Evolutionary conservation across 139 green algal genomes (phyloP).

Genomic region (Chlamydomonas applanata): DNA sequence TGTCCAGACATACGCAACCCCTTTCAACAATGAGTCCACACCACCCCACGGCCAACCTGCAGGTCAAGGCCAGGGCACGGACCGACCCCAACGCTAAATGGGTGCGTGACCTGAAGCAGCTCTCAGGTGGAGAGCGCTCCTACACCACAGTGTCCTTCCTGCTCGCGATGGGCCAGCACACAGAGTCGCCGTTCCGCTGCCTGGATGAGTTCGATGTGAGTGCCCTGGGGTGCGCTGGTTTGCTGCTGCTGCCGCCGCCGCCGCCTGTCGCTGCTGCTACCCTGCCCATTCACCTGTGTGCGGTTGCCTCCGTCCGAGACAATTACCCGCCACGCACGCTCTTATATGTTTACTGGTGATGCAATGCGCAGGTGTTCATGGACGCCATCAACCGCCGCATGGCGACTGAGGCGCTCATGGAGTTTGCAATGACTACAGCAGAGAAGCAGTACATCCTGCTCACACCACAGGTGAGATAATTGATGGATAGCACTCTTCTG

Average conservation of each 20-base stretch:
- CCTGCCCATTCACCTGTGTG: too few species aligned
- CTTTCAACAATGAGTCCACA: too few species aligned
- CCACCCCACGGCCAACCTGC: conserved; percentile 7
- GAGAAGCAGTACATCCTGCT: conserved; percentile 80
- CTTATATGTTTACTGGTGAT: too few species aligned
- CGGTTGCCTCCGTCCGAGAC: too few species aligned
- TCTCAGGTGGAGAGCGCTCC: conserved; percentile 87
- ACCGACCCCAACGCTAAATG: conserved; percentile 16
- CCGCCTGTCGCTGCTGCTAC: too few species aligned
- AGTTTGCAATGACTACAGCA: conserved; percentile 59
- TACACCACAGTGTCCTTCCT: conserved; percentile 88
- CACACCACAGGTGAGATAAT: conserved; percentile 61
- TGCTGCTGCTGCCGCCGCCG: not conserved
- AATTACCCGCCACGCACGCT: too few species aligned
- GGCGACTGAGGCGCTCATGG: conserved; percentile 71
- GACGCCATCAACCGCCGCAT: conserved; percentile 63
- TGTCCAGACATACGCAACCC: too few species aligned
- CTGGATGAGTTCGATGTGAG: conserved; percentile 89
- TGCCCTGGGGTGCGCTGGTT: conserved; percentile 64
- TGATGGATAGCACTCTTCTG: not conserved
- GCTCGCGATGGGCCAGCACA: conserved; percentile 76
- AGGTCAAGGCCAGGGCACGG: conserved; percentile 28
- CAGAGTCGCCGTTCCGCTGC: conserved; percentile 76
- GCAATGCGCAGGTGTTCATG: conserved; percentile 62
- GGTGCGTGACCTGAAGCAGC: conserved; percentile 58